Evolutionary conservation across 106 monocot species (phyloP).

Genomic region (Alisma plantagoaquatica): DNA sequence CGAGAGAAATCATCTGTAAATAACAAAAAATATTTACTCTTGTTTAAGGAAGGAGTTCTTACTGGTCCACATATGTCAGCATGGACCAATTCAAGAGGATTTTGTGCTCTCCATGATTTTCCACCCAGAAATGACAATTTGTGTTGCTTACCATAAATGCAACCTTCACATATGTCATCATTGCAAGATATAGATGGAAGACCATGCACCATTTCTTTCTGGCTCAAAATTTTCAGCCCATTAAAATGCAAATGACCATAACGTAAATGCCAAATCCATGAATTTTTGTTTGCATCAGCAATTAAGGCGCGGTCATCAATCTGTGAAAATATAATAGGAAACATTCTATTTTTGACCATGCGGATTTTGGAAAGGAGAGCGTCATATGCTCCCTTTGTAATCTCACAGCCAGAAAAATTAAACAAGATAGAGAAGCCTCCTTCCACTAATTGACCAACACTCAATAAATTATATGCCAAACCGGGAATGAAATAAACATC

Average conservation of each 20-base stretch:
- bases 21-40: conserved; percentile 8
- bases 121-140: background rate
- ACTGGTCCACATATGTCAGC: conserved; percentile 3
- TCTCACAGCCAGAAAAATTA: background rate
- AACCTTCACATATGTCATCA: conserved; percentile 6
- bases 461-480: background rate
- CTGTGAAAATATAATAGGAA: background rate
- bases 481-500: conserved; percentile 1
- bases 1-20: conserved; percentile 2
- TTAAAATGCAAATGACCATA: conserved; percentile 10
- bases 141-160: conserved; percentile 4
- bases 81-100: conserved; percentile 1
- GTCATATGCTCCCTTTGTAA: background rate
- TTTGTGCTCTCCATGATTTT: background rate
- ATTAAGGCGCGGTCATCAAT: background rate
- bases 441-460: background rate
- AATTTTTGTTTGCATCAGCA: background rate
- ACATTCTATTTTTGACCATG: background rate
- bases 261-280: background rate
- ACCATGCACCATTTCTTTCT: conserved; percentile 1
- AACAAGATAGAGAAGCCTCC: background rate
- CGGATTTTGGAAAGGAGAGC: background rate
- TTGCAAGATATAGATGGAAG: background rate
- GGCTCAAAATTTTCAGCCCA: background rate
- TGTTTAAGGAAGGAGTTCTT: background rate